Percentiles rank a stretch among this genome's conserved stretches.
phyloP scores from a whole-genome alignment of 345 rosid genomes.

The Lepidium africanum region DNA sequence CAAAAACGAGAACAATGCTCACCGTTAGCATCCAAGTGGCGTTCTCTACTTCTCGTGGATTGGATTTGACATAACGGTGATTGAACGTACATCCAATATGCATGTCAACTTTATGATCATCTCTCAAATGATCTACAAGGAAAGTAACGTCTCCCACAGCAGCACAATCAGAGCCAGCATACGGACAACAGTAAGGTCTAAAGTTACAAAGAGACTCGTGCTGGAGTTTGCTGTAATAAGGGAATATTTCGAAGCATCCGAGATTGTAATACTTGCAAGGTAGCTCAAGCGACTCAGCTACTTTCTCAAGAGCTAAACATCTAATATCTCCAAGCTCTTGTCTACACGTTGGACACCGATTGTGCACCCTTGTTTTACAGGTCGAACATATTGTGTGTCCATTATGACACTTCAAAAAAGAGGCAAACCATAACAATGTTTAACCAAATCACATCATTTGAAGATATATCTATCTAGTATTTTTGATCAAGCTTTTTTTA shows the following conservation, averaged over 20 bases:
- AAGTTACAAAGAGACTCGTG: slow-evolving; percentile 26
- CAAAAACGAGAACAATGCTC: background rate
- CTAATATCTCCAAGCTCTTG: slow-evolving; percentile 66
- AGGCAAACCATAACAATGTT: background rate
- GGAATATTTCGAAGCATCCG: slow-evolving; percentile 60
- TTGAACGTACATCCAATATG: background rate
- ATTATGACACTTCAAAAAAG: background rate
- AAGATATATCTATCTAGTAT: too few relatives aligned
- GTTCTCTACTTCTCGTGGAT: background rate
- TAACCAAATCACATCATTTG: background rate
- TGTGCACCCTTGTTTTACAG: background rate
- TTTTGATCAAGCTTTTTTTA: too few relatives aligned
- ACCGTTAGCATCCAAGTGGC: background rate
- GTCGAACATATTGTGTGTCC: background rate
- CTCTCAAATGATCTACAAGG: background rate
- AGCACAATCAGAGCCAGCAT: background rate
- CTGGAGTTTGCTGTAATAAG: slow-evolving; percentile 56
- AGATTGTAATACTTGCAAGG: slow-evolving; percentile 51
- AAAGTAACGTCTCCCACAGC: background rate
- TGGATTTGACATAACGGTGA: background rate
- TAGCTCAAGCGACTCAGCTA: slow-evolving; percentile 59
- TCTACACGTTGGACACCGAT: background rate
- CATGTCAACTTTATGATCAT: background rate
- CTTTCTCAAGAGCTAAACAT: slow-evolving; percentile 62
- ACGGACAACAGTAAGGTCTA: background rate